Evolutionary conservation across 2,329 filamentous ascomycete species (phyloP), one percentile per base, ranked within the genome.

Genomic region (Paracoccidioides brasiliensis): DNA sequence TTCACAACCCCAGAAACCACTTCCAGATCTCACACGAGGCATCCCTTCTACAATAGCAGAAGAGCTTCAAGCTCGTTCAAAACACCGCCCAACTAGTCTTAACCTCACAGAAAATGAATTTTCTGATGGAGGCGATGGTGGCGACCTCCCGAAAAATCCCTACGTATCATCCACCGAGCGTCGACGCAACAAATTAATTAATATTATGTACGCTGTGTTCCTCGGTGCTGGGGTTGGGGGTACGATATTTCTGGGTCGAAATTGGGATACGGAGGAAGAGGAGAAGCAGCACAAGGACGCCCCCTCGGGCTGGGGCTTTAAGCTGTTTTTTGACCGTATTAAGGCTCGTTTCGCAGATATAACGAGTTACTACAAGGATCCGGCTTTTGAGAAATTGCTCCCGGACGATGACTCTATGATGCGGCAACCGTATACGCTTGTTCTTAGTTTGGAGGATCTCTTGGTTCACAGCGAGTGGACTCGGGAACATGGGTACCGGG

Each of bases 381-480:
- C 93, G 3, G 86, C 90, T 7, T 97, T 97, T 71, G 84, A 89
- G 56, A 96, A 96, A 77, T 80, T 98, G 57, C 79, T 98, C 22
- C 93, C 81, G 5, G 79, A 78, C 42, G 72, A 76, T 57, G 85
- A 95, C 61, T 86, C 88, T 15, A 81, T 81, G 55, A 84, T 90
- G 65, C 84, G 86, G 63, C 86, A 88, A 50, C 91, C 91, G 8
- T 95, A 95, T 72, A 97, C 93, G 0, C 78, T 98, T 35, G 91
- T 95, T 35, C 77, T 98, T 63, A 93, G 88, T 69, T 75, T 98
- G 65, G 93, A 98, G 69, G 91, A 98, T 70, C 80, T 98, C 64
- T 80, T 98, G 54, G 83, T 98, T 35, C 91, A 96, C 74, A 95
- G 88, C 67, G 89, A 95, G 69, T 98, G 93, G 93, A 82, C 83